phyloP scores from a whole-genome alignment of 495 filamentous ascomycete genomes.

The Hamigera avellanea region DNA sequence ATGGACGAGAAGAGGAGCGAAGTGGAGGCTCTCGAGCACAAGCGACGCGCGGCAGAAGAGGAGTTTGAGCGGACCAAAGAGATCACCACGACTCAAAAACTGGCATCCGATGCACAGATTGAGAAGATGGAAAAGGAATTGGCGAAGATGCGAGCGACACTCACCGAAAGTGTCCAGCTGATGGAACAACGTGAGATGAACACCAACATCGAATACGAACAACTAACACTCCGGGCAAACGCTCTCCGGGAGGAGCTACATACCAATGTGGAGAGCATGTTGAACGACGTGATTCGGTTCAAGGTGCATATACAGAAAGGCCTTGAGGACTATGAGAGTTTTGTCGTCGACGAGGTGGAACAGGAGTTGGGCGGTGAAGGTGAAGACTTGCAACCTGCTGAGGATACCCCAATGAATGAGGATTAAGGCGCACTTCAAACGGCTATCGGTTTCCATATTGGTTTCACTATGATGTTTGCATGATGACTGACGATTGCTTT shows the following conservation, averaged over 20 bases:
- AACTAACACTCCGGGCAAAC: constrained; percentile 72
- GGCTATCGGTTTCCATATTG: no score
- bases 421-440: neutral
- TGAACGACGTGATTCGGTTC: constrained; percentile 97
- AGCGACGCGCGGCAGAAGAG: constrained; percentile 72
- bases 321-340: constrained; percentile 84
- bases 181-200: constrained; percentile 96
- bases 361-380: constrained; percentile 58
- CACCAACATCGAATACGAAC: constrained; percentile 93
- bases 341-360: constrained; percentile 83
- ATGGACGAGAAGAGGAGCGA: constrained; percentile 90
- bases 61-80: constrained; percentile 93
- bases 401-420: constrained; percentile 18
- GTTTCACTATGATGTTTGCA: no score
- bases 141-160: constrained; percentile 73
- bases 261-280: constrained; percentile 87
- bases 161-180: constrained; percentile 80
- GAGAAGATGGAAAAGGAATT: constrained; percentile 98
- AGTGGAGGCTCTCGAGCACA: constrained; percentile 82
- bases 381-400: constrained; percentile 23
- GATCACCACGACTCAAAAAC: constrained; percentile 73
- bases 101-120: constrained; percentile 81
- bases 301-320: constrained; percentile 92
- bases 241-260: constrained; percentile 85
- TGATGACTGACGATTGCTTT: no score